phyloP scores from a whole-genome alignment of 164 flowering plant genomes.

The Nymphaea colorata region DNA sequence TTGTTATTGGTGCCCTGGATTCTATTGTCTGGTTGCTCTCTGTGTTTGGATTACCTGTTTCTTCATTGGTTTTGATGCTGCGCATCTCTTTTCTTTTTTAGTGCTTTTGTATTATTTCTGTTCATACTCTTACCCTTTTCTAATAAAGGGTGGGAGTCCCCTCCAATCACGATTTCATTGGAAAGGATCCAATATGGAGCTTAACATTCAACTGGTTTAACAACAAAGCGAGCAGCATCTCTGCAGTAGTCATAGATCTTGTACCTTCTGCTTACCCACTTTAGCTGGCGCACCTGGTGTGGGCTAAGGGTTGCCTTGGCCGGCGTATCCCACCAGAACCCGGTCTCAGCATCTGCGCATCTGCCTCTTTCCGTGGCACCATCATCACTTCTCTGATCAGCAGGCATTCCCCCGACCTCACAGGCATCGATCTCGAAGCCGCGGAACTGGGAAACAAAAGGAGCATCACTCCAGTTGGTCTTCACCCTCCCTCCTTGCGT shows the following conservation, averaged over 20 bases:
- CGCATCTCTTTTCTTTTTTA: no score
- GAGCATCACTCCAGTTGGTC: slow-evolving; percentile 36
- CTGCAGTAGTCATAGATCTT: neutral
- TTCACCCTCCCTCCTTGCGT: slow-evolving; percentile 41
- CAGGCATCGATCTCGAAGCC: slow-evolving; percentile 17
- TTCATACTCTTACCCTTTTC: no score
- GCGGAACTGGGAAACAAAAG: slow-evolving; percentile 19
- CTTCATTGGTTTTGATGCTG: no score
- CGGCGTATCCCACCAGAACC: neutral
- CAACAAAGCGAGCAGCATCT: neutral
- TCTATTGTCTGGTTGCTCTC: no score
- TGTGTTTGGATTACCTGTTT: no score
- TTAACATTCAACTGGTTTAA: neutral
- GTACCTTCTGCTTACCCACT: neutral
- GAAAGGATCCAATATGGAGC: neutral
- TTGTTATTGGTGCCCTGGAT: no score
- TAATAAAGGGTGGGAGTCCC: neutral
- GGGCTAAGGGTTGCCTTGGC: neutral
- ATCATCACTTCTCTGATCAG: neutral
- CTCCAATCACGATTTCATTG: neutral
- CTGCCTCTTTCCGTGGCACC: neutral
- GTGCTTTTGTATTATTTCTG: neutral
- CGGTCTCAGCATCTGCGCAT: neutral
- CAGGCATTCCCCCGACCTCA: slow-evolving; percentile 4
- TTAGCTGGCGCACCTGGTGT: neutral